Evolutionary conservation across 495 filamentous ascomycete species (phyloP), one percentile per base, ranked within the genome.

Genomic region (Pyrenula massariospora): DNA sequence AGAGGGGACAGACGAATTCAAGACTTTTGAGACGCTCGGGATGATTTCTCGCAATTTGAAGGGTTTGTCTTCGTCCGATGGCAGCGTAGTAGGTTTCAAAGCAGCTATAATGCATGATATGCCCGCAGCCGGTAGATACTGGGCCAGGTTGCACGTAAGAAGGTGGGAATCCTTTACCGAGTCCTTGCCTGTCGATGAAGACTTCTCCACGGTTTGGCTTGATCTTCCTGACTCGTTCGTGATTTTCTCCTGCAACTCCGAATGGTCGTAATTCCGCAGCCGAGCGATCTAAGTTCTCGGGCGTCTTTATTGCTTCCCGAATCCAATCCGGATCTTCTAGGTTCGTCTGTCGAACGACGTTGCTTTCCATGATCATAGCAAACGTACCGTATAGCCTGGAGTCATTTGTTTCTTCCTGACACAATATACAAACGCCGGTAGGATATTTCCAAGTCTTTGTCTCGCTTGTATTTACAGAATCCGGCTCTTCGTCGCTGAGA

Each of bases 101-200:
- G 68, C 93, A 99, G 25, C 81, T 81, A 64, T 88, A 99, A 65
- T 99, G 93, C 93, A 99, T 99, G 59, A 97, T 91, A 68, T 99
- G 93, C 3, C 91, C 92, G 70, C 93, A 99, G 24, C 92, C 88
- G 48, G 88, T 89, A 8, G 91, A 83, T 3, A 97, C 87, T 2
- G 91, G 88, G 0, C 91, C 94, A n/a, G 78, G 75, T 47, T 76
- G 74, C 10, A 79, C 82, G 47, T 83, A 78, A 22, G 75, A 73
- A 10, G 82, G 69, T 2, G 89, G 85, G 63, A 95, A 97, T 1
- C 93, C 93, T 69, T 90, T 91, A 50, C 90, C 92, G 20, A 97
- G 78, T 19, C 83, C 84, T 72, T 94, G 85, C 56, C 87, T 83
- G 62, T 93, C 90, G 36, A 77, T 77, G 48, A 82, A 73, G 19